Conservation (phyloP, 768 basidiomycete species). For the Goffeauzyma gilvescens region DNA sequence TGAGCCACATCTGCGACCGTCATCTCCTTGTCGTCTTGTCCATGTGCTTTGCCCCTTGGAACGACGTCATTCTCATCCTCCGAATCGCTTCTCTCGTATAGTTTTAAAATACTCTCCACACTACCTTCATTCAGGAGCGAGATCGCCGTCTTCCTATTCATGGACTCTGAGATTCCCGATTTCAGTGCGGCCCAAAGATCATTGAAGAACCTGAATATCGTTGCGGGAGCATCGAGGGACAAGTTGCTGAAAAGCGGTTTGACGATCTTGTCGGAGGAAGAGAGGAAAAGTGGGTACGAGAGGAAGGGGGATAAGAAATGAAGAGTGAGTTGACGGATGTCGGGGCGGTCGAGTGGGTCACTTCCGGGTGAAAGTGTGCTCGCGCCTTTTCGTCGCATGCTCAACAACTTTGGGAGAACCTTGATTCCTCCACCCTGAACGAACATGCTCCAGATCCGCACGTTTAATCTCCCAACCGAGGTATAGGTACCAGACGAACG, state of each 20-base stretch:
- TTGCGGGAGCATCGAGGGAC: conserved; percentile 21
- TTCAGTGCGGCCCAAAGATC: conserved; percentile 21
- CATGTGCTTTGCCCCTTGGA: no score
- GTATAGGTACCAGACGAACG: conserved; percentile 4
- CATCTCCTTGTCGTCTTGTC: conserved; percentile 37
- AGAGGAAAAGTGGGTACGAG: conserved; percentile 18
- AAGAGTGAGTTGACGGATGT: conserved; percentile 25
- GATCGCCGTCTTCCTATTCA: conserved; percentile 20
- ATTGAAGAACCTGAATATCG: conserved; percentile 21
- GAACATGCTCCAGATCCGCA: conserved; percentile 19
- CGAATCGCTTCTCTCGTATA: conserved; percentile 46
- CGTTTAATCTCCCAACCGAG: conserved; percentile 13
- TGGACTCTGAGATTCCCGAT: conserved; percentile 12
- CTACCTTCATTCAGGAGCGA: conserved; percentile 23
- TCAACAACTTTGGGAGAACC: conserved; percentile 24
- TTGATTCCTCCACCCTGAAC: conserved; percentile 25
- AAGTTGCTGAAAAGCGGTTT: conserved; percentile 21
- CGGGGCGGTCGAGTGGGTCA: conserved; percentile 6
- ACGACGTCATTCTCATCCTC: conserved; percentile 39
- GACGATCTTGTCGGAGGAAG: conserved; percentile 21
- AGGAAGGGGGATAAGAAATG: conserved; percentile 22
- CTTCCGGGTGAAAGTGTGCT: no score
- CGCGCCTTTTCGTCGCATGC: conserved; percentile 25
- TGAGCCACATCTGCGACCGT: conserved; percentile 61
- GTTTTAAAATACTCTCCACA: conserved; percentile 41